Conservation (phyloP, 1,284 basidiomycete species). For the Leccinum fallax region DNA sequence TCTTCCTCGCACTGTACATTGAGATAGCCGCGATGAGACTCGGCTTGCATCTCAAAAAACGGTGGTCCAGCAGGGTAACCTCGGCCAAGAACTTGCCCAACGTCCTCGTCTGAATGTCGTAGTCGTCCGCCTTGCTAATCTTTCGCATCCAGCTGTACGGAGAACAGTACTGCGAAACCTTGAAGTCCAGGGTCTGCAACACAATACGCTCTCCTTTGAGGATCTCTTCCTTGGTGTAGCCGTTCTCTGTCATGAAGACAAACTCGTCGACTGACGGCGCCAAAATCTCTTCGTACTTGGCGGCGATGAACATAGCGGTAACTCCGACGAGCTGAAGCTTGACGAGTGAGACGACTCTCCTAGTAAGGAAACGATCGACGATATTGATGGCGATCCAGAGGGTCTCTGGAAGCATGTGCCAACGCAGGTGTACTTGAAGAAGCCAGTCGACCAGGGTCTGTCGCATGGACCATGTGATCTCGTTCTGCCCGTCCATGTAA, state of each 20-base stretch:
- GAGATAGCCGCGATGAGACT: constrained; percentile 96
- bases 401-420: constrained; percentile 97
- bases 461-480: constrained; percentile 96
- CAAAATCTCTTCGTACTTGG: constrained; percentile 99
- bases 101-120: constrained; percentile 97
- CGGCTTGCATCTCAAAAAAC: constrained; percentile 93
- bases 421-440: constrained; percentile 94
- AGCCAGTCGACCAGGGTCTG: constrained; percentile 98
- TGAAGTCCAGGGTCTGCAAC: constrained; percentile 92
- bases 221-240: constrained; percentile 93
- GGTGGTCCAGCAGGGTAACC: constrained; percentile 90
- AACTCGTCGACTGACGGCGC: constrained; percentile 94
- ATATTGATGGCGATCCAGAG: constrained; percentile 98
- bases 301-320: constrained; percentile 96
- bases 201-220: constrained; percentile 98
- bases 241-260: constrained; percentile 96
- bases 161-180: constrained; percentile 96
- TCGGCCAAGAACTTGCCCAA: constrained; percentile 98
- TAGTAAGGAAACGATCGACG: constrained; percentile 95
- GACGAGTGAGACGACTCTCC: constrained; percentile 88
- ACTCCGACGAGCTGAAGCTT: constrained; percentile 98
- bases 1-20: constrained; percentile 93
- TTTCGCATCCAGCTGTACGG: constrained; percentile 99
- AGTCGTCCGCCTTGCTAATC: constrained; percentile 99
- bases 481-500: constrained; percentile 94